Conservation (phyloP, 2,329 filamentous ascomycete species). For the Aspergillus flavus region DNA sequence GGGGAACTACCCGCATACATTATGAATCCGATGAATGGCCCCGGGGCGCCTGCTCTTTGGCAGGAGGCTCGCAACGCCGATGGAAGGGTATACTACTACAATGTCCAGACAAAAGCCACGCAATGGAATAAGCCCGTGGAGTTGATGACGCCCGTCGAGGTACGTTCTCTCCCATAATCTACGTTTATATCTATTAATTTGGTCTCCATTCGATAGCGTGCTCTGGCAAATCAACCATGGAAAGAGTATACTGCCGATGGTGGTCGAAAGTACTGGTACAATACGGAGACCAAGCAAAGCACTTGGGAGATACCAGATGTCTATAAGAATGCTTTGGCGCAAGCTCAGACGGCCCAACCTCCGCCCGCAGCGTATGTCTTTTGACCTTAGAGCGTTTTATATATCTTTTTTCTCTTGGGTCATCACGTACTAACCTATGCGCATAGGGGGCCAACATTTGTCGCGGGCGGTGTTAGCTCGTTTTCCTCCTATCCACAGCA, state of each 20-base stretch:
- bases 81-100: conserved; percentile 89
- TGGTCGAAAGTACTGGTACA: conserved; percentile 93
- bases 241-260: conserved; percentile 87
- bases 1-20: conserved; percentile 11
- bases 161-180: conserved; percentile 41
- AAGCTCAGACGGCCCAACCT: conserved; percentile 49
- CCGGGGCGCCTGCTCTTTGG: conserved; percentile 64
- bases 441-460: conserved; percentile 55
- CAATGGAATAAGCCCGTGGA: conserved; percentile 95
- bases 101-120: conserved; percentile 79
- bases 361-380: conserved; percentile 50
- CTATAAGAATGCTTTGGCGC: conserved; percentile 74
- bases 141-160: conserved; percentile 81
- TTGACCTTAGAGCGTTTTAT: not conserved
- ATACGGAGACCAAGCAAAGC: conserved; percentile 87
- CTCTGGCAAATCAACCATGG: conserved; percentile 82
- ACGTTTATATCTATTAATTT: conserved; percentile 17
- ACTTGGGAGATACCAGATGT: conserved; percentile 91
- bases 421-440: conserved; percentile 42
- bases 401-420: not conserved
- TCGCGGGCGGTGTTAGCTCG: conserved; percentile 58
- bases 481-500: conserved; percentile 44
- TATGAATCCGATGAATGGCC: conserved; percentile 61
- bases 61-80: conserved; percentile 79
- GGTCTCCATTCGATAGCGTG: conserved; percentile 59